Conservation (phyloP, 495 filamentous ascomycete species). For the Aeminium ludgeri region DNA sequence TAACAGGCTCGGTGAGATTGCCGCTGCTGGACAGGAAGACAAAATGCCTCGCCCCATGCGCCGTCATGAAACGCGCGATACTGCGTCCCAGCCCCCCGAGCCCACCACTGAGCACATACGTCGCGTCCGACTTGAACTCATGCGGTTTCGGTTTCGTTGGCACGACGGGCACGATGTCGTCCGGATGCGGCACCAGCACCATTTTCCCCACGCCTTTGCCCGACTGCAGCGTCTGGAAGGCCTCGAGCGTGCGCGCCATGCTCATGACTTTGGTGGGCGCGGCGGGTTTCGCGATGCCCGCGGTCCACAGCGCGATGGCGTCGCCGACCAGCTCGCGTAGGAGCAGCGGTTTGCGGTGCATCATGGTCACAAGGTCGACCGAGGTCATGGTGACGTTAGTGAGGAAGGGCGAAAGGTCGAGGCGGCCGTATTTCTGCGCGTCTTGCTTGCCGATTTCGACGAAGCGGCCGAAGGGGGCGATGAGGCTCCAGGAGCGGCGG, state of each 20-base stretch:
- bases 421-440: neutral
- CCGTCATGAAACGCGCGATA: neutral
- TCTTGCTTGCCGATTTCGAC: constrained; percentile 30
- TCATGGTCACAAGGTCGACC: constrained; percentile 21
- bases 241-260: constrained; percentile 29
- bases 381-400: constrained; percentile 20
- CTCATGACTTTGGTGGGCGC: constrained; percentile 26
- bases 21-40: constrained; percentile 1
- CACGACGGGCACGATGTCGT: constrained; percentile 8
- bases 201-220: constrained; percentile 42
- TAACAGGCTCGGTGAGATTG: neutral
- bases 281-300: constrained; percentile 1
- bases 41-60: neutral
- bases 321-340: constrained; percentile 9
- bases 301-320: constrained; percentile 2
- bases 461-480: constrained; percentile 28
- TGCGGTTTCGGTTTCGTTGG: neutral
- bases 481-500: constrained; percentile 4
- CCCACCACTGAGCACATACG: constrained; percentile 32
- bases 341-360: constrained; percentile 9
- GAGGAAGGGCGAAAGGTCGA: constrained; percentile 10
- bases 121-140: constrained; percentile 9
- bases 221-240: constrained; percentile 40
- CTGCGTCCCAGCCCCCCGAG: constrained; percentile 28
- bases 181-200: constrained; percentile 28